Evolutionary conservation across 2,329 filamentous ascomycete genomes (phyloP).

Genomic region (Colletotrichum gigasporum): DNA sequence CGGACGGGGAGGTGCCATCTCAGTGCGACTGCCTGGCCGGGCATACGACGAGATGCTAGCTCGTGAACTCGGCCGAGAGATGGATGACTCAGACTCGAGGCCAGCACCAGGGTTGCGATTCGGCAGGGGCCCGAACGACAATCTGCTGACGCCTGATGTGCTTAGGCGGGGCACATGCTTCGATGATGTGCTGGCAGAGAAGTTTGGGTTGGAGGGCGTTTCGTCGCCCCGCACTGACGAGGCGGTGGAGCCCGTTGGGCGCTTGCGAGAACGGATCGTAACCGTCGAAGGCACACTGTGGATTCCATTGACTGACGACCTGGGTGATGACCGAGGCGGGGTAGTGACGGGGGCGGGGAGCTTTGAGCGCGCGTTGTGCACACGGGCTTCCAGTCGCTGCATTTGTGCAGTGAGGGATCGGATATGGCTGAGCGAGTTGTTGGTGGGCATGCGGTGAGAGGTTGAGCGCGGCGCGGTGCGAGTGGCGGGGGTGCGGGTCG

Average conservation of each 20-base stretch:
- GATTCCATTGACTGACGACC: slow-evolving; percentile 54
- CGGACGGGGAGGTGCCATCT: slow-evolving; percentile 66
- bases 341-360: slow-evolving; percentile 83
- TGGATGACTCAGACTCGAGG: slow-evolving; percentile 47
- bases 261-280: slow-evolving; percentile 76
- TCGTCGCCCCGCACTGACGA: slow-evolving; percentile 62
- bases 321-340: slow-evolving; percentile 83
- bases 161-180: slow-evolving; percentile 69
- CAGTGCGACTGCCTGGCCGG: slow-evolving; percentile 62
- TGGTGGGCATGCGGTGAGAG: slow-evolving; percentile 62
- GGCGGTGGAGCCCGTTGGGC: slow-evolving; percentile 66
- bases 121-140: slow-evolving; percentile 71
- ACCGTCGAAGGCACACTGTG: slow-evolving; percentile 63
- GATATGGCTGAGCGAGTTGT: slow-evolving; percentile 87
- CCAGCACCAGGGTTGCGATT: slow-evolving; percentile 61
- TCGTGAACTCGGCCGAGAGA: slow-evolving; percentile 78
- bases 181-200: slow-evolving; percentile 47
- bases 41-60: slow-evolving; percentile 68
- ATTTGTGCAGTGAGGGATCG: slow-evolving; percentile 94
- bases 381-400: slow-evolving; percentile 93
- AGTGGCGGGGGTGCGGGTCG: slow-evolving; percentile 63
- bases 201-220: slow-evolving; percentile 38
- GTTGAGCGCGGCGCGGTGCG: slow-evolving; percentile 56
- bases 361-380: slow-evolving; percentile 91
- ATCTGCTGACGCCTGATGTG: slow-evolving; percentile 68